These are phyloP conservation scores for Lycium ferocissimum DNA, from an alignment of 257 asterid species.

Conservation along the genomic window DNA sequence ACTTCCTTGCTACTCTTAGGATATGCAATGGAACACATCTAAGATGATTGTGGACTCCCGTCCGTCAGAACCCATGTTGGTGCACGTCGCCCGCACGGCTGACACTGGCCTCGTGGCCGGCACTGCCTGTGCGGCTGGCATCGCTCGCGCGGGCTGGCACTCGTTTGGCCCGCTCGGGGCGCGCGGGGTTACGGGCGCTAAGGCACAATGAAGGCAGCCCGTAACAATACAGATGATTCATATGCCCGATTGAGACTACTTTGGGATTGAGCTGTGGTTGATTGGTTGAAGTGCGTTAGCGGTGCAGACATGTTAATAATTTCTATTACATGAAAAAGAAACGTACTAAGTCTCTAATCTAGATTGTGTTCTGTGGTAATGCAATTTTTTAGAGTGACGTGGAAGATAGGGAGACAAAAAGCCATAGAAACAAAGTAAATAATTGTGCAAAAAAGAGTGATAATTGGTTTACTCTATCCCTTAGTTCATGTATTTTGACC, in stretches of 20 bases:
- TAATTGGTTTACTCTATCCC: background rate
- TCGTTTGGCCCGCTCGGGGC: too few relatives aligned
- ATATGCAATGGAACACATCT: too few relatives aligned
- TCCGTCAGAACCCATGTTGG: too few relatives aligned
- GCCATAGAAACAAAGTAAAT: background rate
- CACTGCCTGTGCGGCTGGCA: too few relatives aligned
- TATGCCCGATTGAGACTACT: background rate
- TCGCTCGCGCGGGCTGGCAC: too few relatives aligned
- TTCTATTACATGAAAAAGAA: background rate
- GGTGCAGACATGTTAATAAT: slow-evolving; percentile 15
- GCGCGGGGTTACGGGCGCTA: too few relatives aligned
- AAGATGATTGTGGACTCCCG: too few relatives aligned
- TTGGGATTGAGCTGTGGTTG: background rate
- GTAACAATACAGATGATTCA: background rate
- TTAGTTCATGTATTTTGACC: background rate
- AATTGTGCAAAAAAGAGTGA: background rate
- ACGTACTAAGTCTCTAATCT: slow-evolving; percentile 13
- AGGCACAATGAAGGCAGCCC: too few relatives aligned
- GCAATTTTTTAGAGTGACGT: background rate
- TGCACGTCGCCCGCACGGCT: too few relatives aligned
- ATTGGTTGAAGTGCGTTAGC: slow-evolving; percentile 1
- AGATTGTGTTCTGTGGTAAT: background rate
- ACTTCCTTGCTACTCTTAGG: too few relatives aligned
- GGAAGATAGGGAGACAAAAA: background rate
- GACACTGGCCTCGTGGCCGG: too few relatives aligned